phyloP scores from a whole-genome alignment of 139 green algal genomes.

The Chlamydomonas asymmetrica region DNA sequence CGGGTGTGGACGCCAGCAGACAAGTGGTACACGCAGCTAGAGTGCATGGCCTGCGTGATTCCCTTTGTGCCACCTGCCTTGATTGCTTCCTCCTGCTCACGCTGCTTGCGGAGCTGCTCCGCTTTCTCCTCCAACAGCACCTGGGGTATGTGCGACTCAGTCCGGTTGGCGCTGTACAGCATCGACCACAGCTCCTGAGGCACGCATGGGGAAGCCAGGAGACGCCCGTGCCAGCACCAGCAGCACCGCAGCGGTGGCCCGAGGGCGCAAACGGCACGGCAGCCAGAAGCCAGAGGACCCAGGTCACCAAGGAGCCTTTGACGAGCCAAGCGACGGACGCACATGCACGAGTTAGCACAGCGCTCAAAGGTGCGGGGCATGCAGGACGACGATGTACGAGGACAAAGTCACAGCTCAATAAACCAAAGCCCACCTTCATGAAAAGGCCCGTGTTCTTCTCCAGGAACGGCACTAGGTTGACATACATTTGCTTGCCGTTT shows the following conservation, averaged over 20 bases:
- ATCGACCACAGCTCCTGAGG: slow-evolving; percentile 85
- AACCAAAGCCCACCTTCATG: slow-evolving; percentile 66
- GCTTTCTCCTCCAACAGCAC: slow-evolving; percentile 81
- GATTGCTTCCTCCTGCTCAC: slow-evolving; percentile 60
- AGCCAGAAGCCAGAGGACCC: background rate
- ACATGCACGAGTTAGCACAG: background rate
- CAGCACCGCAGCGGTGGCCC: background rate
- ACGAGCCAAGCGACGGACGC: background rate
- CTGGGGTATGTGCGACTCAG: slow-evolving; percentile 77
- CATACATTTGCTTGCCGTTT: slow-evolving; percentile 77
- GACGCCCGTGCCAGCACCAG: no score
- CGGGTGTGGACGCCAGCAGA: background rate
- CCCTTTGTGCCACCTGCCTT: slow-evolving; percentile 36
- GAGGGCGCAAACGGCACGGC: background rate
- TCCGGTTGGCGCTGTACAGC: slow-evolving; percentile 71
- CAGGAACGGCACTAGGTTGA: slow-evolving; percentile 86
- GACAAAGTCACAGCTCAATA: background rate
- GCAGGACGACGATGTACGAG: background rate
- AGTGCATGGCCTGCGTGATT: no score
- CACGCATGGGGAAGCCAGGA: background rate
- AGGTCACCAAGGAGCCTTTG: background rate
- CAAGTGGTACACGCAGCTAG: background rate
- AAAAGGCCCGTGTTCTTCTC: slow-evolving; percentile 91
- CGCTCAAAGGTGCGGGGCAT: background rate
- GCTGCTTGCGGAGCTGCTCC: slow-evolving; percentile 57